A percentile compares a stretch with the other conserved stretches of the same genome.
phyloP scores from a whole-genome alignment of 148 eudicot genomes.

The Dianthus caryophyllus region DNA sequence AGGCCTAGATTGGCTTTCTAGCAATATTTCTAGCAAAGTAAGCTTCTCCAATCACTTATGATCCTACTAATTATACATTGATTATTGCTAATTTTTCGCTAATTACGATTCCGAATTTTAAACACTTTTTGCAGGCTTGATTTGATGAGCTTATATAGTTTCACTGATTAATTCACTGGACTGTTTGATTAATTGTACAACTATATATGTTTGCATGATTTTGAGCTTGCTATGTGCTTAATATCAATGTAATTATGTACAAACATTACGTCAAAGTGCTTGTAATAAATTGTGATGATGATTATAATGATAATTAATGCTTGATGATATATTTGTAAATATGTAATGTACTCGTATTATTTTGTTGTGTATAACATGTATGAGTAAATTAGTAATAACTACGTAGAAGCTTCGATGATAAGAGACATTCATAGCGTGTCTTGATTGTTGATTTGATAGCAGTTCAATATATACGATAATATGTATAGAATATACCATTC shows the following conservation, averaged over 20 bases:
- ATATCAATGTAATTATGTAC: background rate
- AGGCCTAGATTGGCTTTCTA: slow-evolving; percentile 36
- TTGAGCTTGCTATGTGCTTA: background rate
- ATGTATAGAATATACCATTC: too few species aligned
- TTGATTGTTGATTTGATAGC: too few species aligned
- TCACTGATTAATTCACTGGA: background rate
- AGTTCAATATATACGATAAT: too few species aligned
- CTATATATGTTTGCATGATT: background rate
- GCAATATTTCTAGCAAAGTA: slow-evolving; percentile 26
- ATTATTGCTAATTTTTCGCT: background rate
- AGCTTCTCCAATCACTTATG: background rate
- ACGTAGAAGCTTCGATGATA: too few species aligned
- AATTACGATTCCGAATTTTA: background rate
- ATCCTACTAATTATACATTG: background rate
- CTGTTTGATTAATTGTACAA: background rate
- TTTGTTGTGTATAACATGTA: too few species aligned
- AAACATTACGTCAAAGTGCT: background rate
- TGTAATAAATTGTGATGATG: slow-evolving; percentile 8
- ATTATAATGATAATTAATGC: background rate
- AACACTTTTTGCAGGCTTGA: slow-evolving; percentile 14
- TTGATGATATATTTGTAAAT: too few species aligned
- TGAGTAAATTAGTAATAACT: too few species aligned
- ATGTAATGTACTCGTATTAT: too few species aligned
- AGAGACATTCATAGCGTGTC: too few species aligned
- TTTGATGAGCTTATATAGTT: background rate